phyloP scores from a whole-genome alignment of 108 stramenopile genomes.

The Cyclotella sp. region DNA sequence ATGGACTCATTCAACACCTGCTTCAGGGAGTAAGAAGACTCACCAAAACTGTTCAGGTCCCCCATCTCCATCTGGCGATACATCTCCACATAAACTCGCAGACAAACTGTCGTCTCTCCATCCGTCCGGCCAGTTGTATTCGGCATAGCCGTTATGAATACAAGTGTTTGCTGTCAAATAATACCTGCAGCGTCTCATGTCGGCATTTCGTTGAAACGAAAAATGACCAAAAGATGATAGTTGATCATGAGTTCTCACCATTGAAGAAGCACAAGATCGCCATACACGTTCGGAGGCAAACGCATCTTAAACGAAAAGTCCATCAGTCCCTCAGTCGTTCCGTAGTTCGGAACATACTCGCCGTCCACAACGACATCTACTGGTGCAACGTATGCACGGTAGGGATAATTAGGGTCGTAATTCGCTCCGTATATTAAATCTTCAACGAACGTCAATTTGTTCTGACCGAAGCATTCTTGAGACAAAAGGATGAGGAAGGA shows the following conservation, averaged over 20 bases:
- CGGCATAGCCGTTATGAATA: slow-evolving; percentile 41
- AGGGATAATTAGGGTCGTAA: slow-evolving; percentile 55
- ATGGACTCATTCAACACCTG: not conserved
- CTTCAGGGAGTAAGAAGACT: not conserved
- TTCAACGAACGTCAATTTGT: slow-evolving; percentile 61
- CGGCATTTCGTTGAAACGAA: not conserved
- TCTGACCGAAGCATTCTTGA: slow-evolving; percentile 58
- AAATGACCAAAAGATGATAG: not conserved
- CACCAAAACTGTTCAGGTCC: slow-evolving; percentile 48
- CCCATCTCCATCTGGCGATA: slow-evolving; percentile 36
- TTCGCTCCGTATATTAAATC: slow-evolving; percentile 57
- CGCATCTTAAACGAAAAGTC: slow-evolving; percentile 49
- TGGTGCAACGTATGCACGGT: slow-evolving; percentile 69
- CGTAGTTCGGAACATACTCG: slow-evolving; percentile 32
- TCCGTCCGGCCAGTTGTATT: slow-evolving; percentile 48
- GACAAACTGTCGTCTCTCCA: slow-evolving; percentile 16
- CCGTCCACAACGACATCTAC: slow-evolving; percentile 2
- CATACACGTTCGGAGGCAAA: slow-evolving; percentile 60
- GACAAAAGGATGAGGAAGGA: not conserved
- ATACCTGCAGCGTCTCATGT: slow-evolving; percentile 23
- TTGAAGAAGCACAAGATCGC: slow-evolving; percentile 71
- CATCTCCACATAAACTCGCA: slow-evolving; percentile 20
- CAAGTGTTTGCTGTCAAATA: slow-evolving; percentile 61
- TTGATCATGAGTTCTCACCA: slow-evolving; percentile 48
- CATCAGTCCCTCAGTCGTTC: slow-evolving; percentile 34